Base-by-base conservation (phyloP, 2,329 filamentous ascomycete species). In the Falciphora oryzae region DNA sequence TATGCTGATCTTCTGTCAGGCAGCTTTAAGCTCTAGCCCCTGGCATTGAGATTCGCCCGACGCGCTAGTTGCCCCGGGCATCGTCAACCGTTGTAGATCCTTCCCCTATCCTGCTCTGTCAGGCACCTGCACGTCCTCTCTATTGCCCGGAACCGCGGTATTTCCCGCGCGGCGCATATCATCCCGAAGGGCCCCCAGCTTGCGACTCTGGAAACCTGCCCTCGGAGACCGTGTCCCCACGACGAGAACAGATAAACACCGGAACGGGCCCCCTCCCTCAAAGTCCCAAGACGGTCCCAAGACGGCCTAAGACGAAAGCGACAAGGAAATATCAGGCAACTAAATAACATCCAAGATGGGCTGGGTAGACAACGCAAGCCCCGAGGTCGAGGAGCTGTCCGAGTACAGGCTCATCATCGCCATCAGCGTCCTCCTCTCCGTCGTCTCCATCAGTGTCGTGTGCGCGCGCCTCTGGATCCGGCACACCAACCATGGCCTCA, bases 321-420 rank as follows among this genome's bases (percentile, higher is more conserved):
- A 53, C 22, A 22, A 53, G 38, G 2, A 16, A 3, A 29, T 28
- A 28, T 10, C 57, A 25, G 27, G 58, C 62, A 44, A 18, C 22
- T 11, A 11, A 53, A 10, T 6, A 53, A n/a, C 44, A 60, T 60
- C 67, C 65, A 71, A 60, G 27, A 84, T 83, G 81, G 76, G 73
- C 65, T 85, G 81, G 82, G 81, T 85, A 59, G 68, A 78, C 58
- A 78, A 84, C 73, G 81, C 79, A 62, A 73, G 79, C 10, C 73
- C 78, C 8, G 79, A 80, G 68, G 73, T 83, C 29, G 75, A 84
- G 59, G 75, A 71, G 27, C 67, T 73, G 64, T 85, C 83, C 3
- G 73, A 84, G 63, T 85, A 79, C 66, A 77, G 71, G 27, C 75
- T 75, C 44, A 83, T 85, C 57, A 73, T 85, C 29, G 73, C 75